Base-by-base conservation (phyloP, 164 flowering plant species). In the Tetracentron sinense region DNA sequence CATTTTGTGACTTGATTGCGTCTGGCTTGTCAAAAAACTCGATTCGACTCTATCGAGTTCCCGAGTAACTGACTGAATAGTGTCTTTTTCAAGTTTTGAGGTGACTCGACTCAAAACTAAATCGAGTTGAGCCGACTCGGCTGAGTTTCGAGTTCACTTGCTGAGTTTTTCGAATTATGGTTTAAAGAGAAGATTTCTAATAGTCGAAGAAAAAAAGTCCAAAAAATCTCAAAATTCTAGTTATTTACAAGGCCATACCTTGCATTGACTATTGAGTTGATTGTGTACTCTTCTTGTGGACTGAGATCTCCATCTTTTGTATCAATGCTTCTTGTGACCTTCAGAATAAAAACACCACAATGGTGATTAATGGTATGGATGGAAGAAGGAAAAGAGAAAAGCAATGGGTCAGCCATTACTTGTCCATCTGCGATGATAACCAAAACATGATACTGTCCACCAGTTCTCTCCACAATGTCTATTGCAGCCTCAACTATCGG, bases 381-480 rank as follows among this genome's bases (percentile, higher is more conserved):
- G 17, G 47, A 49, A 54, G 35, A 38, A n/a, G 1, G 26, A 49
- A 33, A 35, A 26, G 44, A 56, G 30, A 38, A 49, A 31, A 15
- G 63, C 14, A 23, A 30, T 15, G 7, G 31, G 27, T 38, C 25
- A 21, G 25, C 26, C 25, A 52, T 3, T 8, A 86, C 91, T 87
- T 86, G 95, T 30, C 90, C 90, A 74, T 88, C 90, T 25, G 90
- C 90, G 54, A 88, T 68, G 22, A 88, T 88, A 33, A 85, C 77
- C 67, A 88, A 65, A 20, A 88, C 82, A 79, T 88, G 95, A 64
- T 62, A 85, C 54, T 82, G 90, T 42, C 96, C 96, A 25, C 80
- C 78, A 69, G 67, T 79, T 57, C 64, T 79, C 71, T 89, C 90
- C 65, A 89, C 92, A 58, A 85, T 81, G 66, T 83, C 87, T 0